Evolutionary conservation across 345 rosid genomes (phyloP), one percentile per base, ranked within the genome.

Genomic region (Barbarea vulgaris): DNA sequence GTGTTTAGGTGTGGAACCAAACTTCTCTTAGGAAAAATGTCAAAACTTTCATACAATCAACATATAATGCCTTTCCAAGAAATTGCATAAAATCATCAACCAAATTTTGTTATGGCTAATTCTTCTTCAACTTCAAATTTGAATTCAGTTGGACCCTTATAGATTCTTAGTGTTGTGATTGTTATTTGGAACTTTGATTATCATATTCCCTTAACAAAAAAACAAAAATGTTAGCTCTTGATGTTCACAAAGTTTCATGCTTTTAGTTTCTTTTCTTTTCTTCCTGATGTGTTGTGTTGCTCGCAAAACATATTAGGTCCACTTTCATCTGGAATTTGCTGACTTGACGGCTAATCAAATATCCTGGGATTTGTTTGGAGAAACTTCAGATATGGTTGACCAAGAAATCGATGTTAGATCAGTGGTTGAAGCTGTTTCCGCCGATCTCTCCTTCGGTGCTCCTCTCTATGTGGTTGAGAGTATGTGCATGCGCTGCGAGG

Each of bases 401-500:
- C 68, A 81, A 69, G 60, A 75, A 18, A 84, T 82, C 18, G 89
- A 87, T 42, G 91, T 93, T 5, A 21, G 93, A 59, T 87, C 93
- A 5, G 97, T 86, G 61, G 97, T 84, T 27, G 98, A 94, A 85
- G 89, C 98, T 41, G 81, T 94, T 24, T 79, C 96, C 5, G 80
- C 79, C 0, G 91, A 80, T 42, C 88, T 72, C 17, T 47, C 71
- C 44, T 62, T 62, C 2, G 90, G 86, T 64, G 87, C 87, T 74
- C 97, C 97, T 33, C 89, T 91, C 31, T 91, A 89, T 67, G 75
- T 86, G 59, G 88, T 95, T 34, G 97, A 92, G 72, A 95, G 99
- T 69, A 90, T 92, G 72, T 95, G 97, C 77, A 92, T 95, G 97
- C 92, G 91, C 36, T 95, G 99, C 77, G 81, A 81, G 25, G 89